A percentile compares a stretch with the other conserved stretches of the same genome.
Evolutionary conservation across 352 stramenopile genomes (phyloP).

Genomic region (Phytophthora meadii): DNA sequence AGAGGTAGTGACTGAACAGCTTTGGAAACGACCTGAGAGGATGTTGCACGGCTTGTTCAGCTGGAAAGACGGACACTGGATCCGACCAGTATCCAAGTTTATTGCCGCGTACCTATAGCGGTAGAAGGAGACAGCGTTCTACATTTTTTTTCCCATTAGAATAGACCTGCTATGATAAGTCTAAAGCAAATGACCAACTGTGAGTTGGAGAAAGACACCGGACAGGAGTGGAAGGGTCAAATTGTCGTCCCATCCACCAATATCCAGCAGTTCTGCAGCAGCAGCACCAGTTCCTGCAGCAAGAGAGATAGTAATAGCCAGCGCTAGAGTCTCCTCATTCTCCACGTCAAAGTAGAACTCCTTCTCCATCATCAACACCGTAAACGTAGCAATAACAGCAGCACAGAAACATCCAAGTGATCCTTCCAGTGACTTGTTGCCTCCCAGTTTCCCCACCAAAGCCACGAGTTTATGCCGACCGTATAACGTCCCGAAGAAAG

Average conservation of each 20-base stretch:
- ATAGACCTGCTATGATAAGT: conserved; percentile 4
- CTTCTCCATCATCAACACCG: conserved; percentile 29
- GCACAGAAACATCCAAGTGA: conserved; percentile 49
- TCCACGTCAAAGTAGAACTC: conserved; percentile 36
- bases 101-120: conserved; percentile 62
- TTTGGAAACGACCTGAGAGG: conserved; percentile 70
- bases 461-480: conserved; percentile 39
- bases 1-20: conserved; percentile 65
- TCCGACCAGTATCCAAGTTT: conserved; percentile 71
- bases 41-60: conserved; percentile 63
- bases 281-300: conserved; percentile 45
- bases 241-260: conserved; percentile 69
- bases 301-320: conserved; percentile 23
- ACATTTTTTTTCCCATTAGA: neutral
- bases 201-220: conserved; percentile 44
- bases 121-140: conserved; percentile 6
- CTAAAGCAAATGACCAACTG: conserved; percentile 30
- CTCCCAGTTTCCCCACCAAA: conserved; percentile 26
- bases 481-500: conserved; percentile 55
- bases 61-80: conserved; percentile 83
- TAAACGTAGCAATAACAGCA: conserved; percentile 29
- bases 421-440: conserved; percentile 58
- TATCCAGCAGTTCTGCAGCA: conserved; percentile 46
- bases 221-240: conserved; percentile 59
- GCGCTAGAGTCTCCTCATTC: neutral